Evolutionary conservation across 2,329 filamentous ascomycete genomes (phyloP), one percentile per base, ranked within the genome.

Genomic region (Macrophomina phaseolina): DNA sequence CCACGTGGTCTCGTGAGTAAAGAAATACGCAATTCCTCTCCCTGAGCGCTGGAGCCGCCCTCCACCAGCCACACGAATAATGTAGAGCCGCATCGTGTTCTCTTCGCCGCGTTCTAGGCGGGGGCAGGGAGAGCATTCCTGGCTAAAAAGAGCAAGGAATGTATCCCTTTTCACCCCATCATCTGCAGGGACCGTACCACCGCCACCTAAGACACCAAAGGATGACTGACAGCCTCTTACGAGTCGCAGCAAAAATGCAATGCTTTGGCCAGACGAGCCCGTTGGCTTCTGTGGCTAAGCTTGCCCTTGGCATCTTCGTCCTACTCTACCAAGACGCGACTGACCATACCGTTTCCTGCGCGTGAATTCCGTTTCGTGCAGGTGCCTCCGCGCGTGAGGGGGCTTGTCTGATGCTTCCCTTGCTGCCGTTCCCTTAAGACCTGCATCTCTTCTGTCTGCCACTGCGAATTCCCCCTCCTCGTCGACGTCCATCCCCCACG

Each of bases 171-270:
- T 36, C 40, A 38, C 30, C 63, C 38, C 51, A 65, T 46, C 34
- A 55, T 56, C 51, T 56, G 63, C 63, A 65, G 63, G 40, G 34
- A 46, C 63, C 51, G 63, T 65, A 36, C 63, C 63, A 65, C 63
- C 49, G 51, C 49, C 63, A 46, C 63, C 51, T n/a, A 48, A 48
- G 52, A 56, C 51, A 30, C 32, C 40, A 36, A 49, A 51, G 32
- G 52, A 55, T 56, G 63, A 56, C 42, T 49, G 52, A 48, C n/a
- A 65, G 28, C 8, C 18, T 30, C 51, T 49, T 38, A 65, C n/a
- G 30, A 56, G 18, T 46, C 40, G 40, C 38, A 30, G 14, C 40
- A 65, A 48, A 56, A 48, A 65, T 65, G 63, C 52, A 36, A 28
- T 62, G 9, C 23, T n/a, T 40, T 45, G 62, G 62, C 62, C 62